Evolutionary conservation across 2,329 filamentous ascomycete species (phyloP).

Genomic region (Calonectria henricotiae): DNA sequence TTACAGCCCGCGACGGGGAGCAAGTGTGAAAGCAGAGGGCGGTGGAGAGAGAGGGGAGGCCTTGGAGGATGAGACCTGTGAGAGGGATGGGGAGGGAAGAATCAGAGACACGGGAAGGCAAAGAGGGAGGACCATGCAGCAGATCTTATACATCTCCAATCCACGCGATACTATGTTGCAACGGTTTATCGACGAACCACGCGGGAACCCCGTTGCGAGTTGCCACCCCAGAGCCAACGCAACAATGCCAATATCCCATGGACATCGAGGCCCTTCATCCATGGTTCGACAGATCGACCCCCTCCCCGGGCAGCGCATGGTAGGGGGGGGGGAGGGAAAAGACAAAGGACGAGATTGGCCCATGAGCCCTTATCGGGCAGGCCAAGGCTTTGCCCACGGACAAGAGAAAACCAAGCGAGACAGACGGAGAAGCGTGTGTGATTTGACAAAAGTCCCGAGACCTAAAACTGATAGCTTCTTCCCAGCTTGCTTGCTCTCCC

Average conservation of each 20-base stretch:
- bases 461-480: neutral
- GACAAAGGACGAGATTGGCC: conserved; percentile 13
- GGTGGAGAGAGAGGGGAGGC: neutral
- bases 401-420: conserved; percentile 16
- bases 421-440: neutral
- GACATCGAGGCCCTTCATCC: neutral
- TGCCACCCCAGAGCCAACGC: conserved; percentile 20
- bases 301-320: neutral
- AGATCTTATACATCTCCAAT: conserved; percentile 32
- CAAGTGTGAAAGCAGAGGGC: conserved; percentile 3
- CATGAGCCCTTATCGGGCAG: conserved; percentile 35
- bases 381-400: conserved; percentile 2
- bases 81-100: conserved; percentile 31
- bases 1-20: neutral
- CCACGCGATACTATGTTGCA: neutral
- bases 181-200: conserved; percentile 3
- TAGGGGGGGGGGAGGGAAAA: neutral
- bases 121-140: neutral
- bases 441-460: conserved; percentile 28
- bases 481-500: no score
- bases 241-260: conserved; percentile 10
- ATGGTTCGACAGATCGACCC: conserved; percentile 11
- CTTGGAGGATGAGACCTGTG: conserved; percentile 15
- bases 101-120: conserved; percentile 23
- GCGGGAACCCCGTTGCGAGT: conserved; percentile 24